Evolutionary conservation across 257 asterid species (phyloP), one percentile per base, ranked within the genome.

Genomic region (Gynochthodes officinalis): DNA sequence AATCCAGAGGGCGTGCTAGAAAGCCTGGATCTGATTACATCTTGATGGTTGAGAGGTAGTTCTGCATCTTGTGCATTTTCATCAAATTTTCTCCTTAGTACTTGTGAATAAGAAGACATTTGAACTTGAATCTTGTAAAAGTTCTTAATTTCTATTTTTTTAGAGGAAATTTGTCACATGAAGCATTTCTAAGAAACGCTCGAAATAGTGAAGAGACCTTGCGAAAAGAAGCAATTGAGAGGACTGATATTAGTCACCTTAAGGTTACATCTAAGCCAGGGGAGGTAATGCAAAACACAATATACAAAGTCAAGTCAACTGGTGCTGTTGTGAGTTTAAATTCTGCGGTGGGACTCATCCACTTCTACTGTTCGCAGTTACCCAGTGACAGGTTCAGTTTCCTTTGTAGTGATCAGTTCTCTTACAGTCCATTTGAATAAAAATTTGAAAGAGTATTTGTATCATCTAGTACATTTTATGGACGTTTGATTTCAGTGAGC

Each of bases 281-380:
- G 19, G 96, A 86, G 84, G 80, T 86, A 72, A 49, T 82, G 70
- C 84, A 85, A 77, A 90, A 75, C 71, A 75, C 89, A 63, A 79
- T 92, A 79, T 95, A 95, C 82, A 89, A 86, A 90, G 99, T 95
- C 71, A 90, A 88, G 81, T 95, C 99, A 69, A 95, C 99, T 66
- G 99, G 99, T 69, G 99, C 99, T 75, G 95, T 95, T 57, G 99
- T 95, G 87, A 91, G 99, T 89, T 88, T 92, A 83, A 95, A 95
- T 84, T 95, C 99, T 73, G 97, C 99, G 40, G 99, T 95, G 75
- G 99, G 99, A 61, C 92, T 95, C 62, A 79, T 95, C 82, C 99
- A 95, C 87, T 92, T 92, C 75, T 95, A 91, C 87, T 95, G 99
- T 82, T 95, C 99, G 64, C 99, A 95, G 77, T 83, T 95, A 60